Evolutionary conservation across 208 protist species (phyloP).

Genomic region (Leishmania gerbilli): DNA sequence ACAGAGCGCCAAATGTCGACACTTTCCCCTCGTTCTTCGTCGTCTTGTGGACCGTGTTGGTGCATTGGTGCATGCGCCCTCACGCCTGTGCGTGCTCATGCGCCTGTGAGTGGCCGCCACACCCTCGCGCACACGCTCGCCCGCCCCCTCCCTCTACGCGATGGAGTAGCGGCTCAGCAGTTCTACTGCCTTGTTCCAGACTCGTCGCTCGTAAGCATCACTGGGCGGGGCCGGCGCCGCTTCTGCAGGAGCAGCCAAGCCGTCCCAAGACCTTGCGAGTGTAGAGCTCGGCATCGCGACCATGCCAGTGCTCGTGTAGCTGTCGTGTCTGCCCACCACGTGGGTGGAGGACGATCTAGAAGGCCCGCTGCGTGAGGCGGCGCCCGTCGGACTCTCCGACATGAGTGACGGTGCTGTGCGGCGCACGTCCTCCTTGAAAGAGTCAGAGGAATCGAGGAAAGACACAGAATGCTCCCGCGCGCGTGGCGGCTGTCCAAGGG

Average conservation of each 20-base stretch:
- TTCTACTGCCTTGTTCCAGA: conserved; percentile 53
- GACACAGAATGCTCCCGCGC: neutral
- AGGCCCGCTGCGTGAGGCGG: neutral
- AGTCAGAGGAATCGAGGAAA: neutral
- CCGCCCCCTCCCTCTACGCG: neutral
- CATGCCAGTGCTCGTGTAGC: neutral
- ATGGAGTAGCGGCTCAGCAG: conserved; percentile 46
- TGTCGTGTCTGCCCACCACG: neutral
- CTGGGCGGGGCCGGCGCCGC: neutral
- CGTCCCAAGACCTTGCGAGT: neutral
- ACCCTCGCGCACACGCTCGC: neutral
- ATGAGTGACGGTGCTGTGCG: neutral
- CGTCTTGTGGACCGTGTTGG: neutral
- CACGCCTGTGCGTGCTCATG: neutral
- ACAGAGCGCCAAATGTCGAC: neutral
- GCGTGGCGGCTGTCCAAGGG: neutral
- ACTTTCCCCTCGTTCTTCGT: neutral
- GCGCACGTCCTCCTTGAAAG: neutral
- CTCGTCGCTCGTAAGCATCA: conserved; percentile 42
- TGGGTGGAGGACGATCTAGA: neutral
- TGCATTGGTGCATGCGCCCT: neutral
- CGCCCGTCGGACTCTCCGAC: neutral
- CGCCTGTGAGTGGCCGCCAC: neutral
- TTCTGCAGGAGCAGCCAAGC: neutral
- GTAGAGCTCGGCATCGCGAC: neutral